Evolutionary conservation across 2,329 filamentous ascomycete genomes (phyloP), one percentile per base, ranked within the genome.

Genomic region (Clonostachys rosea): DNA sequence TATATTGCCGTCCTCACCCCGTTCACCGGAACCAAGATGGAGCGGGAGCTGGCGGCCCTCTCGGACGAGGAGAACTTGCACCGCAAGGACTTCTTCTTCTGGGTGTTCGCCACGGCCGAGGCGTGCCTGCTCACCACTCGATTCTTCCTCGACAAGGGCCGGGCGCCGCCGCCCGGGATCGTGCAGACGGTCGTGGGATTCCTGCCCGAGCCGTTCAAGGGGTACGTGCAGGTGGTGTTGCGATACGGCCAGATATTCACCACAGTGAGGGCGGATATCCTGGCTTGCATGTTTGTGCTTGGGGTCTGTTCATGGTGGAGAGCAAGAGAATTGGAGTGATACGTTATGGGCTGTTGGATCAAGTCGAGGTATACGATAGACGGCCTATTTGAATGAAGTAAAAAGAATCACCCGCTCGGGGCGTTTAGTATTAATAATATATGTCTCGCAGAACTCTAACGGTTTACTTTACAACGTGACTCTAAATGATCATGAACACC

Each of bases 81-180:
- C 43, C 63, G 59, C 40, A 64, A 60, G 52, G 57, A 51, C 42
- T 45, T 67, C 18, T 85, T 91, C 66, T 91, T 92, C 65, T 89
- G 84, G 71, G 76, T 87, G n/a, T 94, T 92, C 61, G 84, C 87
- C 6, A 89, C 87, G 1, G 84, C 81, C 34, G 87, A 94, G 68
- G 75, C 89, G 11, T 62, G 89, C 46, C 70, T 92, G 52, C 80
- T 92, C 53, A 86, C 82, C 2, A 83, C 79, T 33, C 74, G 87
- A 20, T 88, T 86, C 61, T 82, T 90, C 55, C 59, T 89, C 45
- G 86, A 90, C 56, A 81, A 79, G 55, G 77, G 77, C 20, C 64
- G 70, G 37, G 61, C 77, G 42, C 78, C 79, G 50, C 79, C 78
- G 4, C 66, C 71, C 24, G 86, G 86, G 4, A 75, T 87, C 48